Conservation (phyloP, 1,139 yeast species). For the Martiniozyma asiatica region DNA sequence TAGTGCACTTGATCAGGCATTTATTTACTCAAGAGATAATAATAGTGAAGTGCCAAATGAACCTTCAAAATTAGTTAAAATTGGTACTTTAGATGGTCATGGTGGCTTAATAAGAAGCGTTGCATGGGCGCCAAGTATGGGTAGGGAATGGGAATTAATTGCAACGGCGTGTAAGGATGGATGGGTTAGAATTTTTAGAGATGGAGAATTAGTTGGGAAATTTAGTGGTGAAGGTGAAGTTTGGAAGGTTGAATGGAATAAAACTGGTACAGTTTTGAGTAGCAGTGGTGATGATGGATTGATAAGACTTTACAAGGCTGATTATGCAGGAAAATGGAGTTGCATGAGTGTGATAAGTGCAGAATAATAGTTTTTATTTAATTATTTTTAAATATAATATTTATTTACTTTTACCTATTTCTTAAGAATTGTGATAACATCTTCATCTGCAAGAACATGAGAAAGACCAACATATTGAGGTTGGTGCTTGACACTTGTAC, state of each 20-base stretch:
- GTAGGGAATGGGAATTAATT: constrained; percentile 71
- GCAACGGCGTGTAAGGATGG: constrained; percentile 98
- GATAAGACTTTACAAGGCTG: constrained; percentile 83
- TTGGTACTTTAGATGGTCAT: constrained; percentile 54
- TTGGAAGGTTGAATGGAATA: constrained; percentile 93
- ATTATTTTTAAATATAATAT: no score
- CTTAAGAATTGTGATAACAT: constrained; percentile 89
- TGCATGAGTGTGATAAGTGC: constrained; percentile 85
- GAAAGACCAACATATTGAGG: constrained; percentile 91
- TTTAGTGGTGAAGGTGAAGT: constrained; percentile 41
- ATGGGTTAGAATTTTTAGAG: constrained; percentile 70
- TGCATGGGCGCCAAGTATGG: constrained; percentile 97
- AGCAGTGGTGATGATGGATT: constrained; percentile 96
- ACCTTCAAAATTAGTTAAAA: constrained; percentile 29
- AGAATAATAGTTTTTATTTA: no score
- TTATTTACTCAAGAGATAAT: constrained; percentile 49
- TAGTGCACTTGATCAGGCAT: constrained; percentile 80
- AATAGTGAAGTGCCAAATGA: constrained; percentile 19
- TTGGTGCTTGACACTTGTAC: constrained; percentile 90
- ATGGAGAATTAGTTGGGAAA: constrained; percentile 30
- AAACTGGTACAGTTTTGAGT: constrained; percentile 84
- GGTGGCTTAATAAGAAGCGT: constrained; percentile 79
- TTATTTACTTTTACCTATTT: no score
- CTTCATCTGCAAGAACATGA: constrained; percentile 84
- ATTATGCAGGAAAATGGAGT: constrained; percentile 76